Conservation (phyloP, 192 early-diverging fungal species). For the Coemansia sp. region DNA sequence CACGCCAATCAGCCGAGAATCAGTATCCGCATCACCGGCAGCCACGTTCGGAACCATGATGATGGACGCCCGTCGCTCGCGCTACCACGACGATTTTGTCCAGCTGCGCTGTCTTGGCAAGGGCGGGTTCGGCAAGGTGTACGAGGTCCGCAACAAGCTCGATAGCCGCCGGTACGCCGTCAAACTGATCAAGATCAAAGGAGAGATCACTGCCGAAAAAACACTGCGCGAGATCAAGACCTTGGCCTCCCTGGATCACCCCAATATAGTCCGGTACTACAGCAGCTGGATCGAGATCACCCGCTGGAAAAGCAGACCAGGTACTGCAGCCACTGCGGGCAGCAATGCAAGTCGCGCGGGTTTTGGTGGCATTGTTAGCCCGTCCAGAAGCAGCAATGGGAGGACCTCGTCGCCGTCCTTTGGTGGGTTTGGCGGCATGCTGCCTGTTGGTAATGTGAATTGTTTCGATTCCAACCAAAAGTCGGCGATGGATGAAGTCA, state of each 20-base stretch:
- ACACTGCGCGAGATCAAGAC: slow-evolving; percentile 91
- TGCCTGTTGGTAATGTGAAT: slow-evolving; percentile 32
- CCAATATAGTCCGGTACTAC: slow-evolving; percentile 92
- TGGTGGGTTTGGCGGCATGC: not conserved
- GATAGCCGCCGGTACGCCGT: slow-evolving; percentile 91
- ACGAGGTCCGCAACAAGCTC: slow-evolving; percentile 76
- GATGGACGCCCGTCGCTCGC: slow-evolving; percentile 45
- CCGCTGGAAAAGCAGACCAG: slow-evolving; percentile 19
- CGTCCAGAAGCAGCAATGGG: too few relatives aligned
- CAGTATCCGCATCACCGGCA: not conserved
- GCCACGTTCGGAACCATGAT: slow-evolving; percentile 19
- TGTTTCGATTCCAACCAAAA: slow-evolving; percentile 24
- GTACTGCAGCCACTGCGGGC: too few relatives aligned
- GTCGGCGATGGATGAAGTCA: slow-evolving; percentile 9
- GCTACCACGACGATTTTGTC: slow-evolving; percentile 81
- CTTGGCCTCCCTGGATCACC: slow-evolving; percentile 78
- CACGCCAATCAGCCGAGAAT: not conserved
- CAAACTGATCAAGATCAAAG: slow-evolving; percentile 75
- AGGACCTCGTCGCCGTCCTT: slow-evolving; percentile 6
- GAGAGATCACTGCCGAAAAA: slow-evolving; percentile 57
- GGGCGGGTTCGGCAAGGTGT: slow-evolving; percentile 92
- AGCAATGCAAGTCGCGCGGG: too few relatives aligned
- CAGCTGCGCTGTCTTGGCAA: slow-evolving; percentile 76
- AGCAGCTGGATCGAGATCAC: slow-evolving; percentile 85
- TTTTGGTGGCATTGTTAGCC: too few relatives aligned